Base-by-base conservation (phyloP, 2,329 filamentous ascomycete genomes). In the Calonectria naviculata region DNA sequence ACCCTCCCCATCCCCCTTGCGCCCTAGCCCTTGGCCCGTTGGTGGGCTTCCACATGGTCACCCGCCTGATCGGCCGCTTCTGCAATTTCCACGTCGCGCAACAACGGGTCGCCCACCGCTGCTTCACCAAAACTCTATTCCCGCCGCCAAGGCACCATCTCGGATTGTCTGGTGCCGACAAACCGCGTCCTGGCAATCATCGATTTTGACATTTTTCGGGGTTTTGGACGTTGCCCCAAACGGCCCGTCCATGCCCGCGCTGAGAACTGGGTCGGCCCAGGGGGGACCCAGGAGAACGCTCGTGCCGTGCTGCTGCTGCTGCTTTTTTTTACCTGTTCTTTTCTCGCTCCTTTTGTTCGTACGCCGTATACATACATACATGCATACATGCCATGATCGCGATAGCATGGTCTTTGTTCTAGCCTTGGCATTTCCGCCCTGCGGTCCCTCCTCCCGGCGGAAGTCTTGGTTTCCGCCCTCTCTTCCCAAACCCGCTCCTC, bases 111-210 rank as follows among this genome's bases (percentile, higher is more conserved):
- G 61, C 42, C 73, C 76, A 76, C 76, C 76, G 68, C 68, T 77
- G 76, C 76, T 77, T 77, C 76, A 78, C 71, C 41, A 29, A 78
- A 78, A 78, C 76, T 78, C 76, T 78, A 78, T 74, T 77, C 67
- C 65, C 29, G 52, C 70, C 17, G 41, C 65, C 65, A 65, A 60
- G 71, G 58, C 28, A 56, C 60, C 38, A 38, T 46, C 42, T 70
- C 60, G 67, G 61, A 67, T 38, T 46, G 26, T 28, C 49, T 46
- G 47, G 46, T 60, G 63, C 65, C 44, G 65, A 44, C 31, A 61
- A 56, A 41, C 56, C 56, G 56, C 38, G 56, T 61, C 28, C 15
- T 61, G 26, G 29, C 26, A 41, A 24, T 44, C 31, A 29, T 61
- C 24, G 36, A 61, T 41, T 41, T 61, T 61, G 56, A 61, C 56